Evolutionary conservation across 371 early-diverging fungal genomes (phyloP).

Genomic region (Mortierella sp.): DNA sequence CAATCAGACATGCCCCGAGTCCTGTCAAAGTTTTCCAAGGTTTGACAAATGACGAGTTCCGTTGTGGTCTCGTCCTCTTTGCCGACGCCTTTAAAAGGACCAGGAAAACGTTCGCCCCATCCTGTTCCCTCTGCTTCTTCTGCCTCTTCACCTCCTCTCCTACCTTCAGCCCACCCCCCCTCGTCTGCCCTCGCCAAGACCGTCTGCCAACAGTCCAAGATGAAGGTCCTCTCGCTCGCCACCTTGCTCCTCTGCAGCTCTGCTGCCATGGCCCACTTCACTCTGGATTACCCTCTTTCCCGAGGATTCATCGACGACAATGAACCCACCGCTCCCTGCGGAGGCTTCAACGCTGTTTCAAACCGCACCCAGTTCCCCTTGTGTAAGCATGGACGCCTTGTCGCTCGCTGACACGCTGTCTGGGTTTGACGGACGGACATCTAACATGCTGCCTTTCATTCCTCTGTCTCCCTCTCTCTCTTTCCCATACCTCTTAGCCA

Average conservation of each 20-base stretch:
- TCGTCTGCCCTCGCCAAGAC: not conserved
- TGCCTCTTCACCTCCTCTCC: not conserved
- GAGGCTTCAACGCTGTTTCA: constrained; percentile 56
- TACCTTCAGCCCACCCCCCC: not conserved
- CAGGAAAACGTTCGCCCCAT: too few relatives aligned
- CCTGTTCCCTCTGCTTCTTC: not conserved
- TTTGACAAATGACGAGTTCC: too few relatives aligned
- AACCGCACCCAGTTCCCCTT: constrained; percentile 61
- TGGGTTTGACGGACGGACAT: too few relatives aligned
- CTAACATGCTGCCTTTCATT: not conserved
- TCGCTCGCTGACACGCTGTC: too few relatives aligned
- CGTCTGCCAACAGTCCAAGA: not conserved
- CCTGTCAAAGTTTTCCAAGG: too few relatives aligned
- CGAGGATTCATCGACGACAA: constrained; percentile 63
- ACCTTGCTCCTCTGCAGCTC: constrained; percentile 43
- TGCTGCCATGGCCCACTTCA: constrained; percentile 59
- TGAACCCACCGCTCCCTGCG: constrained; percentile 65
- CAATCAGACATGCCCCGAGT: too few relatives aligned
- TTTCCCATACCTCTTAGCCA: constrained; percentile 20
- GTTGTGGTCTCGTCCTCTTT: too few relatives aligned
- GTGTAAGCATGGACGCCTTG: constrained; percentile 18
- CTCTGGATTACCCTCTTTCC: constrained; percentile 61
- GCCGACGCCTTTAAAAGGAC: too few relatives aligned
- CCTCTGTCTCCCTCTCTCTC: not conserved
- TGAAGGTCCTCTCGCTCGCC: constrained; percentile 41